A percentile compares a stretch with the other conserved stretches of the same genome.
Conservation (phyloP, 2,329 filamentous ascomycete genomes). For the Sporothrix euskadiensis region DNA sequence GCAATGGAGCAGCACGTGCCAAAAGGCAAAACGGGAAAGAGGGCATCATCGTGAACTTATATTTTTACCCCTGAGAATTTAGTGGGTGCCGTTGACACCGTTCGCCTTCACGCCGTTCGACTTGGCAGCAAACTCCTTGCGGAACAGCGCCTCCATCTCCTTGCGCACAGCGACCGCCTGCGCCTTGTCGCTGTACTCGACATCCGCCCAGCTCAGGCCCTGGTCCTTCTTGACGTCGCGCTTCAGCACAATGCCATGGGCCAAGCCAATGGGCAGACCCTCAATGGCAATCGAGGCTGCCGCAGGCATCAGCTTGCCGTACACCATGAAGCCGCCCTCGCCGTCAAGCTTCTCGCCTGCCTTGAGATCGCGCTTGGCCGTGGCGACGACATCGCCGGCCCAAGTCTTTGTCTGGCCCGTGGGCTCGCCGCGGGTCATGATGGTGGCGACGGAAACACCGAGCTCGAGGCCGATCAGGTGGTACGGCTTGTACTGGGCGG, state of each 20-base stretch:
- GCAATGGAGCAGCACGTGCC: background rate
- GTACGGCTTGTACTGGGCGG: constrained; percentile 50
- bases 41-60: background rate
- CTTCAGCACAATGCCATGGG: constrained; percentile 47
- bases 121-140: constrained; percentile 34
- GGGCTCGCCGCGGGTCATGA: constrained; percentile 49
- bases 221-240: constrained; percentile 45
- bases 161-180: constrained; percentile 45
- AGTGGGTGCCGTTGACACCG: constrained; percentile 1
- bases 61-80: background rate
- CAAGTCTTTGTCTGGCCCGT: constrained; percentile 48
- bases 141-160: constrained; percentile 47
- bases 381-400: constrained; percentile 49
- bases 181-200: constrained; percentile 45
- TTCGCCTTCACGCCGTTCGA: constrained; percentile 27
- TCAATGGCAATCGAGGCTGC: constrained; percentile 44
- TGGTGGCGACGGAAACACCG: constrained; percentile 46
- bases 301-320: constrained; percentile 47
- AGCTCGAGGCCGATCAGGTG: constrained; percentile 51
- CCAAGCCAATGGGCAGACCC: constrained; percentile 47
- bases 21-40: background rate
- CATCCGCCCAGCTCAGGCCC: constrained; percentile 46
- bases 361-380: constrained; percentile 48
- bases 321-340: constrained; percentile 49
- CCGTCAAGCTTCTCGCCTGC: constrained; percentile 48